Evolutionary conservation across 2,329 filamentous ascomycete species (phyloP).

Genomic region (Pleomassaria siparia): DNA sequence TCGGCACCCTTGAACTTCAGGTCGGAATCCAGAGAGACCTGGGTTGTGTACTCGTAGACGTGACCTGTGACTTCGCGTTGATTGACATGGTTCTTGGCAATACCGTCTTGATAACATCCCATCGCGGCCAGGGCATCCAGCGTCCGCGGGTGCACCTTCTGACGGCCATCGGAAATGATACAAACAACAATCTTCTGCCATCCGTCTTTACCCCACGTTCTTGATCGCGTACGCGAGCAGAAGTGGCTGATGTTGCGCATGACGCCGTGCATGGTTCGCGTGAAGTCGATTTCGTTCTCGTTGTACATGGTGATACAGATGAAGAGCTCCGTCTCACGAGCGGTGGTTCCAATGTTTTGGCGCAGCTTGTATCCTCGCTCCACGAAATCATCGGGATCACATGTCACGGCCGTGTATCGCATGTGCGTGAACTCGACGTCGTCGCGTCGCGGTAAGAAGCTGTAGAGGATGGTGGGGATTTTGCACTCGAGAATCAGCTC

Average conservation of each 20-base stretch:
- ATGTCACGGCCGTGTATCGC: slow-evolving; percentile 98
- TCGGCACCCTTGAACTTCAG: slow-evolving; percentile 99
- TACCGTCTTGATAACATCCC: slow-evolving; percentile 97
- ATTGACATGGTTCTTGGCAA: slow-evolving; percentile 98
- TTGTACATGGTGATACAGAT: slow-evolving; percentile 99
- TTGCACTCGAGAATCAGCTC: slow-evolving; percentile 98
- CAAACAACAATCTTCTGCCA: slow-evolving; percentile 99
- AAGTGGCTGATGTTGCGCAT: slow-evolving; percentile 99
- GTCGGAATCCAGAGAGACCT: slow-evolving; percentile 92
- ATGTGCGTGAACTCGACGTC: slow-evolving; percentile 98
- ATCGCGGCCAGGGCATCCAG: slow-evolving; percentile 93
- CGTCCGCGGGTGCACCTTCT: slow-evolving; percentile 90
- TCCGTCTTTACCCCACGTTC: slow-evolving; percentile 94
- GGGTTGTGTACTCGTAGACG: slow-evolving; percentile 98
- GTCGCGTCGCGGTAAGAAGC: slow-evolving; percentile 88
- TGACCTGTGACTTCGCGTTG: slow-evolving; percentile 92
- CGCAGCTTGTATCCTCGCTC: slow-evolving; percentile 86
- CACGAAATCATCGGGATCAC: slow-evolving; percentile 92
- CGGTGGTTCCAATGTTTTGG: slow-evolving; percentile 81
- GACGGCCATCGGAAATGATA: slow-evolving; percentile 90
- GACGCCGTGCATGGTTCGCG: slow-evolving; percentile 95
- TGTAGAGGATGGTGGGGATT: slow-evolving; percentile 97
- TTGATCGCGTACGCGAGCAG: slow-evolving; percentile 85
- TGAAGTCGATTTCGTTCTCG: slow-evolving; percentile 95
- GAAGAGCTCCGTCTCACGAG: slow-evolving; percentile 90